Base-by-base conservation (phyloP, 2,329 filamentous ascomycete species). In the Aspergillus sp. region DNA sequence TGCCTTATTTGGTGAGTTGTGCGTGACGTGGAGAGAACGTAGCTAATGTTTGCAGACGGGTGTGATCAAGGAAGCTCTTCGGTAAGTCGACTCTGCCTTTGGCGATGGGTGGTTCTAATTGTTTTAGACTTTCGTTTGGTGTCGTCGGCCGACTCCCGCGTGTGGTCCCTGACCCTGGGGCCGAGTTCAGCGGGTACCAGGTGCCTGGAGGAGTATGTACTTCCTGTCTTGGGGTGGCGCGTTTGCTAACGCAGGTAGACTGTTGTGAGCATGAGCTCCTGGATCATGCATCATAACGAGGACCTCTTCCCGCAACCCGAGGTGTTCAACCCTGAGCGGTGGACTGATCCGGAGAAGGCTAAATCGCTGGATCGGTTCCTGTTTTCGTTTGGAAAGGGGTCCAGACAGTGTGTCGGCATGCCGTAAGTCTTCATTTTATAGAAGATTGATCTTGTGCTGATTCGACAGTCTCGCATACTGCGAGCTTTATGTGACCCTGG, bases 321-420 rank as follows among this genome's bases (percentile, higher is more conserved):
- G 9, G 61, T 46, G 13, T 76, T 76, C 52, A 60, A 67, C 17
- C 73, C 72, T 0, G 56, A 61, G 13, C 66, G 73, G 16, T 76
- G 73, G 72, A 45, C 61, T 4, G 53, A 64, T 29, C 51, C 58
- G 60, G 41, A 23, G 4, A 20, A 21, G 25, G 38, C 36, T 17
- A 60, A 50, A 41, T 17, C 48, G 54, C 16, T 57, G 3, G 59
- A 74, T 17, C 66, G 62, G 45, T 68, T 70, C 43, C 64, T 74
- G 38, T 66, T 75, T 11, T 58, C 71, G 0, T 75, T 74, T 52
- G 66, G 70, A 16, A 68, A 69, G 23, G 71, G 71, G 2, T 62
- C 63, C 2, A 55, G 69, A 29, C 62, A 66, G 45, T 73, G 69
- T 50, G 56, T 71, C 29, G 71, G 69, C 2, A 72, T 73, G 63